Evolutionary conservation across 1,139 yeast species (phyloP), one percentile per base, ranked within the genome.

Genomic region (Ogataea hybrid): DNA sequence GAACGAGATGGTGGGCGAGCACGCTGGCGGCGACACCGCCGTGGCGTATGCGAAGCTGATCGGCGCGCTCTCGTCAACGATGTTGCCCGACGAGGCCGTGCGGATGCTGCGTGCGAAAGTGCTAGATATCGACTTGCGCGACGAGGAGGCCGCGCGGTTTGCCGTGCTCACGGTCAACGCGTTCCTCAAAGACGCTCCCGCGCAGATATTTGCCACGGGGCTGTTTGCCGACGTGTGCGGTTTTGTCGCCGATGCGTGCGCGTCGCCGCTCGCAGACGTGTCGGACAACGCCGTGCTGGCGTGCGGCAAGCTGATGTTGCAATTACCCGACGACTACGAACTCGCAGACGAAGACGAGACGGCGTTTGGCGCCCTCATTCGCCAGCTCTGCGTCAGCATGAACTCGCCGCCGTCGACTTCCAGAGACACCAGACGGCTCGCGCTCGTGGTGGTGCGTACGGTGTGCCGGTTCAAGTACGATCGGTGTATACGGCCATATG

Each of bases 221-320:
- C 58, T 82, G 35, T 55, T 75, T 14, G 62, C 63, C 8, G 79
- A 78, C 5, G 61, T 77, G 42, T 73, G 73, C 32, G 63, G 68
- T 2, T 81, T 75, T 52, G 63, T 85, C 35, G 54, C 73, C 21
- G 59, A 57, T 14, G 73, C 80, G 35, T 64, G 78, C 23, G 65
- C 71, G 18, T 70, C 81, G 1, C 43, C 67, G 2, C 63, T 69
- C 36, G 69, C 77, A n/a, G 78, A 78, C 53, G 70, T 88, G 44
- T 74, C 84, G 51, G 96, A 87, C 53, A 84, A 85, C 56, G 83
- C 90, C n/a, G 72, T 84, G 4, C 64, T 84, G 43, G 97, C 96
- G 3, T 73, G 84, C 41, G 97, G 96, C 48, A 90, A 90, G 64
- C 52, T 84, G n/a, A 65, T 88, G 45, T 68, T 89, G 40, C 65